Evolutionary conservation across 768 basidiomycete species (phyloP).

Genomic region (Leucocoprinus sp.): DNA sequence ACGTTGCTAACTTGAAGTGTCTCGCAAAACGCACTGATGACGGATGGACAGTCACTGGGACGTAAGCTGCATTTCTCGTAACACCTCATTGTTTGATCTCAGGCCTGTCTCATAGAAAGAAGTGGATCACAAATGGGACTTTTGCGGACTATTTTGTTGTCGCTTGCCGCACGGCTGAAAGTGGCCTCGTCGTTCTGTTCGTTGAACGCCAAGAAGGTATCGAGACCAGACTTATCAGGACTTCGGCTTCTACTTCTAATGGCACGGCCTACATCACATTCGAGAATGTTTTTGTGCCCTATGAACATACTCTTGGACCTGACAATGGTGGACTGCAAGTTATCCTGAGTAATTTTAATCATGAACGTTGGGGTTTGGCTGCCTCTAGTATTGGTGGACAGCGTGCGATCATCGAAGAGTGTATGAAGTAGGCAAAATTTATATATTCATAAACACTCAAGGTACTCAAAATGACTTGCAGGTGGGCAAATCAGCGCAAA

Average conservation of each 20-base stretch:
- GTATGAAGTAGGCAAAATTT: constrained; percentile 49
- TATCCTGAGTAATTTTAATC: constrained; percentile 72
- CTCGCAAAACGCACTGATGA: constrained; percentile 71
- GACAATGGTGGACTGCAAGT: constrained; percentile 35
- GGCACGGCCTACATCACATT: constrained; percentile 82
- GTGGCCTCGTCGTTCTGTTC: constrained; percentile 66
- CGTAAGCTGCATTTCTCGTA: constrained; percentile 18
- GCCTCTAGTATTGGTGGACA: constrained; percentile 63
- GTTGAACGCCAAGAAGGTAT: constrained; percentile 78
- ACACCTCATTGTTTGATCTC: background rate
- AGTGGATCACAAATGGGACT: constrained; percentile 72
- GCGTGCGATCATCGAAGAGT: constrained; percentile 27
- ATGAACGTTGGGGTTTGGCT: constrained; percentile 79
- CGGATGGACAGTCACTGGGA: constrained; percentile 77
- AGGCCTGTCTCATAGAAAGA: constrained; percentile 41
- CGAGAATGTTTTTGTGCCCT: constrained; percentile 78
- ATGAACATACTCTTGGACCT: constrained; percentile 68
- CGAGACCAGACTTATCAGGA: constrained; percentile 77
- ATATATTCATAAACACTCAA: background rate
- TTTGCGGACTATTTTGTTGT: constrained; percentile 55
- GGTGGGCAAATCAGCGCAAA: constrained; percentile 82
- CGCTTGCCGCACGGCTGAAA: constrained; percentile 46
- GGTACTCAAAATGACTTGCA: constrained; percentile 16
- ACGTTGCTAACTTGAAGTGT: constrained; percentile 69
- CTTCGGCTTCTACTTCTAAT: constrained; percentile 66